Evolutionary conservation across 2,329 filamentous ascomycete genomes (phyloP).

Genomic region (Colletotrichum magnum): DNA sequence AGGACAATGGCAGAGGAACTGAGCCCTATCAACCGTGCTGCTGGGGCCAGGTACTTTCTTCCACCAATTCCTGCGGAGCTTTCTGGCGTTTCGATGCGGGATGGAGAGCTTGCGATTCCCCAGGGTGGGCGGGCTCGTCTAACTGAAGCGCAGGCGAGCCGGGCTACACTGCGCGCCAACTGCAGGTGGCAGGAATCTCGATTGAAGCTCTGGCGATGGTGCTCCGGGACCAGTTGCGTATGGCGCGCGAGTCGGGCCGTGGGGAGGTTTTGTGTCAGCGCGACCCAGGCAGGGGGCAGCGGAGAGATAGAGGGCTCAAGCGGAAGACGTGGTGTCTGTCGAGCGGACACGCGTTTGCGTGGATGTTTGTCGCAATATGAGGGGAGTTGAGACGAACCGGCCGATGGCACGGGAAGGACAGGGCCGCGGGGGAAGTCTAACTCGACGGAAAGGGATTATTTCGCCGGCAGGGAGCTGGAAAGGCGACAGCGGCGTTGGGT

Average conservation of each 20-base stretch:
- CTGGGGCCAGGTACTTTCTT: slow-evolving; percentile 32
- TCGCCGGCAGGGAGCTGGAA: slow-evolving; percentile 32
- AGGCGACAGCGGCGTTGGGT: slow-evolving; percentile 24
- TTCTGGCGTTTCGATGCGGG: slow-evolving; percentile 20
- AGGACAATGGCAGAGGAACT: slow-evolving; percentile 10
- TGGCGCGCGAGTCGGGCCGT: slow-evolving; percentile 27
- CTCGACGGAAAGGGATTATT: slow-evolving; percentile 30
- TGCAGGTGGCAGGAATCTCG: slow-evolving; percentile 31
- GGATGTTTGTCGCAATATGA: slow-evolving; percentile 37
- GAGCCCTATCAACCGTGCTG: slow-evolving; percentile 29
- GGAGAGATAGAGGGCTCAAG: slow-evolving; percentile 5
- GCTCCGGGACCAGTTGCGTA: slow-evolving; percentile 19
- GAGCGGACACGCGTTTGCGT: slow-evolving; percentile 17
- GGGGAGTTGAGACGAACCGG: slow-evolving; percentile 38
- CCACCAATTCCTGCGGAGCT: slow-evolving; percentile 37
- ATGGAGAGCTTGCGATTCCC: slow-evolving; percentile 24
- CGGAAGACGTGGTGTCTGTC: slow-evolving; percentile 2
- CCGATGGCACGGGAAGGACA: slow-evolving; percentile 39
- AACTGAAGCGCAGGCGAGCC: slow-evolving; percentile 32
- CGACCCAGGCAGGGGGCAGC: neutral
- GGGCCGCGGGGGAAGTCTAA: slow-evolving; percentile 23
- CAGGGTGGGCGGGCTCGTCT: slow-evolving; percentile 25
- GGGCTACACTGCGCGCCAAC: slow-evolving; percentile 30
- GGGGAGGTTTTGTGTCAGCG: slow-evolving; percentile 7
- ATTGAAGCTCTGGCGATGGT: slow-evolving; percentile 36